Evolutionary conservation across 768 basidiomycete genomes (phyloP).

Genomic region (Suillus brevipes): DNA sequence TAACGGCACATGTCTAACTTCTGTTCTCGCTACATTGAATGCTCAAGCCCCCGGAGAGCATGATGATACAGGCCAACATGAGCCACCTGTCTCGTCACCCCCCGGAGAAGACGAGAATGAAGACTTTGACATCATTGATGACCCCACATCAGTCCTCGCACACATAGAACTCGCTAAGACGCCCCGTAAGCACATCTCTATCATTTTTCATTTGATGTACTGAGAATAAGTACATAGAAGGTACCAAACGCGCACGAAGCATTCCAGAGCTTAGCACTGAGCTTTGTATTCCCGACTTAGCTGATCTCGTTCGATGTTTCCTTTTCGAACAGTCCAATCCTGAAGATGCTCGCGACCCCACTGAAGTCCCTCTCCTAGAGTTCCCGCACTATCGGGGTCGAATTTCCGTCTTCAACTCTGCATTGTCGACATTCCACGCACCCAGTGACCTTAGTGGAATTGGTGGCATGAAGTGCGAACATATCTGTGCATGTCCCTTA

Average conservation of each 20-base stretch:
- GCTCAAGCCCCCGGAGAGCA: slow-evolving; percentile 4
- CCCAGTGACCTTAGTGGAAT: slow-evolving; percentile 35
- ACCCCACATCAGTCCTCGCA: slow-evolving; percentile 6
- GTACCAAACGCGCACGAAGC: slow-evolving; percentile 15
- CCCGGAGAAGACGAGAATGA: slow-evolving; percentile 11
- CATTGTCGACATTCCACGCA: slow-evolving; percentile 14
- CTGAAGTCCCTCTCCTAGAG: slow-evolving; percentile 17
- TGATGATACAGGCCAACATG: neutral
- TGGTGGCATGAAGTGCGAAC: slow-evolving; percentile 29
- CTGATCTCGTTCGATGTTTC: slow-evolving; percentile 24
- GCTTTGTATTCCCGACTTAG: slow-evolving; percentile 19
- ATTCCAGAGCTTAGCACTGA: slow-evolving; percentile 10
- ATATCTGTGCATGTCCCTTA: slow-evolving; percentile 24
- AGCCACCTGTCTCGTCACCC: neutral
- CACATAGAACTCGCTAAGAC: slow-evolving; percentile 13
- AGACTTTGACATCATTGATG: slow-evolving; percentile 8
- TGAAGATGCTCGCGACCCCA: slow-evolving; percentile 7
- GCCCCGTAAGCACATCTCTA: slow-evolving; percentile 7
- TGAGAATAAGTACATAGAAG: slow-evolving; percentile 10
- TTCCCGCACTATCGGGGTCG: slow-evolving; percentile 9
- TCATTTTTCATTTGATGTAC: neutral
- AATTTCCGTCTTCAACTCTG: slow-evolving; percentile 10
- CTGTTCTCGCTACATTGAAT: neutral
- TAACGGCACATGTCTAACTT: neutral
- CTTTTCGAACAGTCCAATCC: slow-evolving; percentile 27